Evolutionary conservation across 2,329 filamentous ascomycete genomes (phyloP), one percentile per base, ranked within the genome.

Genomic region (Clonostachys chloroleuca): DNA sequence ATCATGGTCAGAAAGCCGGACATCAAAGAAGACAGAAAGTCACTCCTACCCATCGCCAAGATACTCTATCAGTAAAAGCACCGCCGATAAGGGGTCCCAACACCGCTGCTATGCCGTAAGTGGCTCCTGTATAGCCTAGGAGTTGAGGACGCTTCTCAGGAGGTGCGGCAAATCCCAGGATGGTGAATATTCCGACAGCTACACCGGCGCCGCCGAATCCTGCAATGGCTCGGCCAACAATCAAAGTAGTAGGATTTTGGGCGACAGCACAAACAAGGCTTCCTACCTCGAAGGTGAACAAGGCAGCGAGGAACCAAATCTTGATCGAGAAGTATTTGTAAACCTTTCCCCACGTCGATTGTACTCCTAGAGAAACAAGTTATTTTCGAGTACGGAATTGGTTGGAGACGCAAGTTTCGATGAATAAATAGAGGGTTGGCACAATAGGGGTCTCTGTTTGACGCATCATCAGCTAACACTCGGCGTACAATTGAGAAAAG

Each of bases 401-500:
- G 24, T 30, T 30, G 24, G 9, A 30, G 24, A 30, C 2, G 24
- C 9, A 30, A 30, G 24, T 30, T 2, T 30, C 24, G 24, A 30
- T 30, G 3, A 30, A 30, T 30, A 1, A 9, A 3, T 30, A 9
- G 24, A 30, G 9, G 8, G 24, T 30, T 30, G 24, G 24, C 9
- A 30, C 24, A 30, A 30, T 10, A 10, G 24, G 9, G 24, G 24
- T 30, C 24, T 30, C 24, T 30, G 24, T 30, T 30, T 9, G 24
- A 10, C 9, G 24, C 2, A 30, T 30, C 1, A 30, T 30, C 24
- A 30, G 24, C 24, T 30, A 30, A 30, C 8, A 30, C 8, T 30
- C 24, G 9, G 36, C 36, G 17, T 18, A 58, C 61, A 45, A 74
- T 57, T 48, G 75, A 71, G 50, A 68, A 77, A 77, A 18, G 72